Evolutionary conservation across 768 basidiomycete species (phyloP).

Genomic region (Ephemerocybe angulata): DNA sequence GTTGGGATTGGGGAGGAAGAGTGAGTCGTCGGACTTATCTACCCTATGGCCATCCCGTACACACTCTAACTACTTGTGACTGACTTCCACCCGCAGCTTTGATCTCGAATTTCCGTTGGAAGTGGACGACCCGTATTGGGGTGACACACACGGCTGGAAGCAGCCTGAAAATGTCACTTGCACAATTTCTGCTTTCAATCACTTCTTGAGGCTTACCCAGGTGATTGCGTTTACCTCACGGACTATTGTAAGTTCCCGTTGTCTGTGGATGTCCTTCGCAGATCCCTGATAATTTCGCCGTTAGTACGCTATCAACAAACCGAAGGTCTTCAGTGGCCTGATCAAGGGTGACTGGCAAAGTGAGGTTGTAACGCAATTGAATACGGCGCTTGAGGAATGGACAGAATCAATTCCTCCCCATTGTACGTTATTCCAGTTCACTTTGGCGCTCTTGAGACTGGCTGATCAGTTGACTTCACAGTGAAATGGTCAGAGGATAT

Average conservation of each 20-base stretch:
- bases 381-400: conserved; percentile 71
- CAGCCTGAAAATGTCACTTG: conserved; percentile 65
- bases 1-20: conserved; percentile 63
- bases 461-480: conserved; percentile 18
- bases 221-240: conserved; percentile 67
- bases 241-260: conserved; percentile 51
- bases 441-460: neutral
- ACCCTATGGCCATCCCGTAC: neutral
- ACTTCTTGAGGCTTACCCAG: conserved; percentile 60
- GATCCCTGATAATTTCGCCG: neutral
- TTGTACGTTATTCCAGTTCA: conserved; percentile 35
- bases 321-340: conserved; percentile 50
- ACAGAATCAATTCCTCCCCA: conserved; percentile 64
- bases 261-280: neutral
- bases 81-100: conserved; percentile 48
- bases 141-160: conserved; percentile 53
- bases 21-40: too few species aligned
- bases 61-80: neutral
- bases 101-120: conserved; percentile 80
- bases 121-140: conserved; percentile 82
- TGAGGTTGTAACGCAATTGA: conserved; percentile 62
- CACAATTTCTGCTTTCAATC: conserved; percentile 57
- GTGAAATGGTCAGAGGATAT: conserved; percentile 59
- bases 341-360: conserved; percentile 51
- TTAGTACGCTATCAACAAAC: conserved; percentile 72